Base-by-base conservation (phyloP, 2,329 filamentous ascomycete species). In the Byssochlamys sp. region DNA sequence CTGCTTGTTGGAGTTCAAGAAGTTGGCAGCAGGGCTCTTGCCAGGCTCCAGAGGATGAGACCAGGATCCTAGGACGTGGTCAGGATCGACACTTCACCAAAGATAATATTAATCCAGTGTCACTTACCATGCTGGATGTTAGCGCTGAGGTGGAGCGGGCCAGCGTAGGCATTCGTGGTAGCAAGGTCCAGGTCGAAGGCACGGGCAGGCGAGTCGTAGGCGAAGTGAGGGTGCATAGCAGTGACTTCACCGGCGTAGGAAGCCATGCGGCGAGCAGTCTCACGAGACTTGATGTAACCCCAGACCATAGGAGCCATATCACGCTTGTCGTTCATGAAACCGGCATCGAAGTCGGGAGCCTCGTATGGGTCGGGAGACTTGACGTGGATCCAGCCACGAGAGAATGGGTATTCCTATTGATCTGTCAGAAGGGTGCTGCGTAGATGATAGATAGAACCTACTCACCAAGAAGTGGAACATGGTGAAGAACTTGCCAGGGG, bases 261-360 rank as follows among this genome's bases (percentile, higher is more conserved):
- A 27, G 86, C 81, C 88, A 90, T 90, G 61, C 87, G 83, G 2
- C 88, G 81, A 1, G 88, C 88, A 2, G 87, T 91, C 79, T 90
- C 88, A 58, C 88, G 85, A 1, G 85, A 89, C 75, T 90, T 90
- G 78, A 90, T 88, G 73, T 91, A 91, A 3, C 85, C 85, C 88
- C 88, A 91, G 4, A 91, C 87, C 85, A 89, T 90, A 7, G 88
- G 87, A 0, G 85, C 87, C 88, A 91, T 91, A 67, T 91, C 89
- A 26, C 88, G 81, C 73, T 89, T 86, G 73, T 91, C 88, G 66
- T 89, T 91, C 88, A 91, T 90, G 77, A 91, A 91, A 25, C 88
- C 87, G 1, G 86, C 82, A 69, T 91, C 88, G 65, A 91, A 91
- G 75, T 91, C 88, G 0, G 88, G 88, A 12, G 78, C 76, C 52